Percentiles rank a stretch among this genome's conserved stretches.
Conservation (phyloP, 2,329 filamentous ascomycete species). For the Fusarium sp. region DNA sequence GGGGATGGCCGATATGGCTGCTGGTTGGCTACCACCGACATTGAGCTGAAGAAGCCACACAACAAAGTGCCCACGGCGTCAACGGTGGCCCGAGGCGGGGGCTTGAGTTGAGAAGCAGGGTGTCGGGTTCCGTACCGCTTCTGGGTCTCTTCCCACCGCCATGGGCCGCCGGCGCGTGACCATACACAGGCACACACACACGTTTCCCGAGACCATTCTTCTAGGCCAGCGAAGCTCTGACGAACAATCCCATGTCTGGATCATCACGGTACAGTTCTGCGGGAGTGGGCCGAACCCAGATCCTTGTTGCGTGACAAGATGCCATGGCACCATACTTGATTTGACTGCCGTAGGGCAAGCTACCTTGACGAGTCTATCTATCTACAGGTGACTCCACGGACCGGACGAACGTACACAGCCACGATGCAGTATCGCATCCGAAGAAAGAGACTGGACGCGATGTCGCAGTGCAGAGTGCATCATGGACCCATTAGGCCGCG, state of each 20-base stretch:
- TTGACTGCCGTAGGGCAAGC: conserved; percentile 3
- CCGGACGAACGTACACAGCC: conserved; percentile 3
- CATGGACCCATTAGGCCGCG: background rate
- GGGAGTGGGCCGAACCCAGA: background rate
- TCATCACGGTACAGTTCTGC: background rate
- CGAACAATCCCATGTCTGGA: background rate
- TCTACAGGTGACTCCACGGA: background rate
- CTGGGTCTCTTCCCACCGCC: background rate
- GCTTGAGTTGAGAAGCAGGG: conserved; percentile 9
- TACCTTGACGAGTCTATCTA: conserved; percentile 10
- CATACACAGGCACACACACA: background rate
- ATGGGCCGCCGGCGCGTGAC: background rate
- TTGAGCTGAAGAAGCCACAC: conserved; percentile 19
- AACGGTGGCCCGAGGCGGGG: background rate
- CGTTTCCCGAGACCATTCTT: background rate
- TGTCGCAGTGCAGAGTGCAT: conserved; percentile 4
- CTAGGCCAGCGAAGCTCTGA: background rate
- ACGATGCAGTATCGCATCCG: background rate
- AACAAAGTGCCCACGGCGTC: background rate
- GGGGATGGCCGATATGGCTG: conserved; percentile 10
- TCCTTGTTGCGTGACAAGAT: background rate
- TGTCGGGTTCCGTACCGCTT: background rate
- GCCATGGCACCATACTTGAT: conserved; percentile 6
- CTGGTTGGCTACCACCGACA: conserved; percentile 23
- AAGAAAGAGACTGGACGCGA: conserved; percentile 1